These are phyloP conservation scores for Pseudopithomyces maydicus DNA, from an alignment of 2,329 filamentous ascomycete species.

Conservation along the genomic window DNA sequence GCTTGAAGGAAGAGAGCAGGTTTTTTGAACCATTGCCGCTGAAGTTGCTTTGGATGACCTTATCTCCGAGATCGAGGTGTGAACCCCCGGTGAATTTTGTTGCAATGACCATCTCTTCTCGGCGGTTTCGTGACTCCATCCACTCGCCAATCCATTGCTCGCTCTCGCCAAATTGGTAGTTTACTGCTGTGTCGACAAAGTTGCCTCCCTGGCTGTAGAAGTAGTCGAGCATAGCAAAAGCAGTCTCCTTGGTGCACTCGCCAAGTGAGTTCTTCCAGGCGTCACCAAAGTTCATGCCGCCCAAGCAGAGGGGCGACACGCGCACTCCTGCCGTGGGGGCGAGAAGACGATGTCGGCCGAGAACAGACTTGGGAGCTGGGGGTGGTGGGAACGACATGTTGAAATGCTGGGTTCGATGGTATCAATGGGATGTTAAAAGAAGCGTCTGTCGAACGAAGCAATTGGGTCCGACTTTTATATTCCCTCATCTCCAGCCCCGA, in stretches of 20 bases:
- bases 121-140: slow-evolving; percentile 44
- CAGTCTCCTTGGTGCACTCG: slow-evolving; percentile 66
- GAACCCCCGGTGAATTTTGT: slow-evolving; percentile 49
- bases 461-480: neutral
- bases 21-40: slow-evolving; percentile 31
- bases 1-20: slow-evolving; percentile 26
- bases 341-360: slow-evolving; percentile 69
- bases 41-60: slow-evolving; percentile 28
- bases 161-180: slow-evolving; percentile 48
- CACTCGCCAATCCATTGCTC: slow-evolving; percentile 53
- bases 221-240: slow-evolving; percentile 69
- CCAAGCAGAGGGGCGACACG: slow-evolving; percentile 56
- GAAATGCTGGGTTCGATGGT: neutral
- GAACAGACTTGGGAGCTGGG: slow-evolving; percentile 49
- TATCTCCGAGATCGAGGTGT: slow-evolving; percentile 21
- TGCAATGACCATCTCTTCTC: slow-evolving; percentile 49
- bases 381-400: slow-evolving; percentile 9
- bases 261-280: slow-evolving; percentile 65
- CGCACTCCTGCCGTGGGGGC: slow-evolving; percentile 68
- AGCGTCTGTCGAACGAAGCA: neutral
- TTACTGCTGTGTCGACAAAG: slow-evolving; percentile 69
- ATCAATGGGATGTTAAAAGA: neutral
- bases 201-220: slow-evolving; percentile 72
- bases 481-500: neutral
- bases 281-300: slow-evolving; percentile 68